A percentile compares a stretch with the other conserved stretches of the same genome.
phyloP scores from a whole-genome alignment of 1,139 yeast genomes.

The Lodderomyces oxycetoniae region DNA sequence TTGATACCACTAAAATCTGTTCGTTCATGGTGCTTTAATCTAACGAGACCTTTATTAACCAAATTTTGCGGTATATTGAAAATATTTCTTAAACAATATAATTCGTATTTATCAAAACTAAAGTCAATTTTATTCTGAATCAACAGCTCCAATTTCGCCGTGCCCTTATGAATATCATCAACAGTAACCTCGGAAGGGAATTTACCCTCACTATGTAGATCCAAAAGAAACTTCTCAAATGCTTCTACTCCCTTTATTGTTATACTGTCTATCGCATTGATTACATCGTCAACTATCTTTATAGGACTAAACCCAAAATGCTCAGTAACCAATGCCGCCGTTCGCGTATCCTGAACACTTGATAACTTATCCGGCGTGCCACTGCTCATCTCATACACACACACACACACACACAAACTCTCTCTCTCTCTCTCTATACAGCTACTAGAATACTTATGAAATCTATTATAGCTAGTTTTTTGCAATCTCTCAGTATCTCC shows the following conservation, averaged over 20 bases:
- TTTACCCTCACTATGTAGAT: conserved; percentile 17
- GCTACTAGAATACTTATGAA: no score
- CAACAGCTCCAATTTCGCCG: conserved; percentile 75
- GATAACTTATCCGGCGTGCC: no score
- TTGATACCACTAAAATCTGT: conserved; percentile 29
- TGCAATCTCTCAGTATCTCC: no score
- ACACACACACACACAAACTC: no score
- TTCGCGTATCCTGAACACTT: conserved; percentile 12
- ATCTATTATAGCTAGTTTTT: no score
- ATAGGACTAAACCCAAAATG: conserved; percentile 82
- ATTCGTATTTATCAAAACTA: conserved; percentile 82
- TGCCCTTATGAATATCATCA: conserved; percentile 66
- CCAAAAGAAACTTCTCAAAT: conserved; percentile 60
- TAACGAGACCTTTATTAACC: conserved; percentile 60
- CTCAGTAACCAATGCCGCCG: conserved; percentile 51
- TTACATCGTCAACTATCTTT: conserved; percentile 82
- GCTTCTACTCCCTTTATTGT: conserved; percentile 82
- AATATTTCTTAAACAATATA: conserved; percentile 75
- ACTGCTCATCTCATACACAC: no score
- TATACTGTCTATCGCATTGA: conserved; percentile 81
- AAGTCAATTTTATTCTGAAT: conserved; percentile 76
- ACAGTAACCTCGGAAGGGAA: conserved; percentile 13
- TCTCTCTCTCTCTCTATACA: no score
- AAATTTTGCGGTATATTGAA: conserved; percentile 68
- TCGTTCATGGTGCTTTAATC: conserved; percentile 64